Base-by-base conservation (phyloP, 2,329 filamentous ascomycete genomes). In the Dothidotthia symphoricarpi region DNA sequence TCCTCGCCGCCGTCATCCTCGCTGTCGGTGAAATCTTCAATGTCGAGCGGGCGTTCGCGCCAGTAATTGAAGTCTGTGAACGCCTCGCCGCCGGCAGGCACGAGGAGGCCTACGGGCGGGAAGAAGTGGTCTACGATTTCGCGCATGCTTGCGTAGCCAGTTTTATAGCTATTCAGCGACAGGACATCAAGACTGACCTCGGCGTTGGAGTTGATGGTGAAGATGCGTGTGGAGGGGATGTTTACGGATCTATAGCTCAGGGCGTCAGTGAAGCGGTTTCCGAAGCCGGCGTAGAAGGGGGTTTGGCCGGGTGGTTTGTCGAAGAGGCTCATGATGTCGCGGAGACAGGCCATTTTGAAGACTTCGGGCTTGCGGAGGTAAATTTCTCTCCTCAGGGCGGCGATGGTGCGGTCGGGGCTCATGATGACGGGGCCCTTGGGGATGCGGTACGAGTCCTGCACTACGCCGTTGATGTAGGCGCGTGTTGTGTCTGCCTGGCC, bases 41-140 rank as follows among this genome's bases (percentile, higher is more conserved):
- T 70, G 34, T 95, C 88, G 12, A 91, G 76, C 2, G 89, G 88
- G 31, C 78, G 77, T 46, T 95, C 86, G 46, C 94, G 79, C 93
- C 93, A 98, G 70, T 95, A 98, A 40, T 83, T 91, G 69, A 98
- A 98, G 64, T 98, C 93, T 0, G 93, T 98, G 60, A 87, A 98
- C 40, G 95, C 86, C 64, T 97, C 93, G 10, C 90, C 91, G 14
- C 90, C 91, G 29, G 86, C 86, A 56, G 86, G 88, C 13, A 96
- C 83, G 19, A 98, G 75, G 16, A 90, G 83, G 47, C 84, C 88
- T 10, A 95, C 84, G 2, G 94, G 88, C 6, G 93, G 93, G 67
- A 98, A 98, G 72, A 95, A 97, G 67, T 98, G 93, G 63, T 98
- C 93, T 6, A 98, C 88, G 42, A 98, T 84, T 66, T 98, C 94